Base-by-base conservation (phyloP, 2,329 filamentous ascomycete genomes). In the Elsinoe perseae region DNA sequence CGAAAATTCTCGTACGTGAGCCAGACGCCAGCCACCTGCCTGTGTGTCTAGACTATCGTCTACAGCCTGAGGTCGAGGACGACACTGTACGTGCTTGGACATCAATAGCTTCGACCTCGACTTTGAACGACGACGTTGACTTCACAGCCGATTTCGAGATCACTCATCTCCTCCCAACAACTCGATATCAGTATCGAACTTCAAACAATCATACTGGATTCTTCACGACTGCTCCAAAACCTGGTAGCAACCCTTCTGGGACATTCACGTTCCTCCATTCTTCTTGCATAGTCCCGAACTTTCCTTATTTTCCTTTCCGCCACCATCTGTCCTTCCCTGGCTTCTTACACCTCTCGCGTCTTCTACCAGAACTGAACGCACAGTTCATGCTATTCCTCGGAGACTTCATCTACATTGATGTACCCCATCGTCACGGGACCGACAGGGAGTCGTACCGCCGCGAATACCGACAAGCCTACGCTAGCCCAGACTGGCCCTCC, bases 381-480 rank as follows among this genome's bases (percentile, higher is more conserved):
- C 87, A 91, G 40, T 84, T 84, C 62, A 84, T 84, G 81, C 71
- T 84, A 16, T 84, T 84, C 70, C 77, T 95, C 0, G 89, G 89
- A 32, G 89, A 95, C 65, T 95, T 93, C 67, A 92, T 95, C 66
- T 95, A 95, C 66, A 80, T 89, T 32, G 93, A 98, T 65, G 92
- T 97, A 0, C 92, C 92, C 0, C 79, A 83, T 48, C 83, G 86
- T 8, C 86, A 91, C 67, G 90, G 89, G 9, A 82, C 79, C 38
- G 79, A 82, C 0, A 74, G 78, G 1, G 83, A 88, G 55, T 83
- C 90, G 64, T 98, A 96, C 69, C 82, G 91, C 50, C 83, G 89
- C 66, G 90, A 96, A 67, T 98, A 98, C 67, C 85, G 92, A 18
- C 89, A 95, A 64, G 85, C 96, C n/a, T 98, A 98, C 66, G 86